Evolutionary conservation across 2,329 filamentous ascomycete genomes (phyloP).

Genomic region (Tolypocladium paradoxum): DNA sequence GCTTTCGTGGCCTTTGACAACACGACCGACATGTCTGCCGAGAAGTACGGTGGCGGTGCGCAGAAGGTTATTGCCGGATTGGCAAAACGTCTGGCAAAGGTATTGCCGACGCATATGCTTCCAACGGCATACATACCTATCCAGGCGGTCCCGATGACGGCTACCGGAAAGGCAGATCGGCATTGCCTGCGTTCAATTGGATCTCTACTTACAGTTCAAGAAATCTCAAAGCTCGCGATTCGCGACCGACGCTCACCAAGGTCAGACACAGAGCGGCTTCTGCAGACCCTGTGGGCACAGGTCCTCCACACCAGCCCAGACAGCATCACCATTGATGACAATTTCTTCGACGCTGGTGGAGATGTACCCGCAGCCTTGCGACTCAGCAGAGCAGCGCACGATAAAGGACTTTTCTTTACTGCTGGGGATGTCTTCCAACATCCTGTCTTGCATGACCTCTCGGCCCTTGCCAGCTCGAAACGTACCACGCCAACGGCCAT

Average conservation of each 20-base stretch:
- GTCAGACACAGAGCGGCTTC: conserved; percentile 6
- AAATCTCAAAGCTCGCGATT: conserved; percentile 1
- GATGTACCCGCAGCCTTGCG: conserved; percentile 28
- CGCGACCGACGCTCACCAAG: conserved; percentile 2
- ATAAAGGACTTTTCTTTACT: conserved; percentile 8
- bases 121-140: conserved; percentile 7
- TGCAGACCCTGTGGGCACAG: conserved; percentile 23
- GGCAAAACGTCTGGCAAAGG: conserved; percentile 1
- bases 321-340: conserved; percentile 4
- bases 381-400: conserved; percentile 22
- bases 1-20: conserved; percentile 4
- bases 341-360: conserved; percentile 18
- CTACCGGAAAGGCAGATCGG: conserved; percentile 7
- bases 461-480: not conserved
- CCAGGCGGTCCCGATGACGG: conserved; percentile 4
- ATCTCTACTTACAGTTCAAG: conserved; percentile 9
- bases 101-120: conserved; percentile 9
- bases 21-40: not conserved
- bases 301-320: conserved; percentile 11
- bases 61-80: conserved; percentile 1
- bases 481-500: not conserved
- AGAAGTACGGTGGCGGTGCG: not conserved
- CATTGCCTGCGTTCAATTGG: conserved; percentile 4
- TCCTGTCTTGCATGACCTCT: conserved; percentile 4
- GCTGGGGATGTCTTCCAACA: conserved; percentile 7